Conservation (phyloP, 768 basidiomycete species). For the Sistotremastrum niveocremeum region DNA sequence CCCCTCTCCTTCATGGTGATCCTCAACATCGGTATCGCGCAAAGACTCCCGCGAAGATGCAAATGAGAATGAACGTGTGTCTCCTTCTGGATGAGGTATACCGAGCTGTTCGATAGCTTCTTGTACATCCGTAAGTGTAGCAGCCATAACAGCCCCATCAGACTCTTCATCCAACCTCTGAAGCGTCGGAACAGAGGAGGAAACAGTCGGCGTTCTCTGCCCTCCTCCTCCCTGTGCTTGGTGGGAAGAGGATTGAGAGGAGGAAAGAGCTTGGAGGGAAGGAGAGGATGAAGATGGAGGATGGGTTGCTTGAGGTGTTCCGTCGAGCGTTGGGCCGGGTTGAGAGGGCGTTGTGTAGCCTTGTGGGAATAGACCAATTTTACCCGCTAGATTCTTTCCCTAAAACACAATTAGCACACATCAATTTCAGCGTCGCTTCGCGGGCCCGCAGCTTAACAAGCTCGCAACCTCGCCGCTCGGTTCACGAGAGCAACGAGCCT, state of each 20-base stretch:
- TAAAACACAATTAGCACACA: conserved; percentile 17
- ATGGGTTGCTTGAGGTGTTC: too few relatives aligned
- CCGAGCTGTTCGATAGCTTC: conserved; percentile 82
- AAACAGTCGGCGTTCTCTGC: neutral
- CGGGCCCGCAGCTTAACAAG: too few relatives aligned
- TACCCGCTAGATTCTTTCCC: conserved; percentile 76
- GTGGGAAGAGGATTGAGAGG: conserved; percentile 8
- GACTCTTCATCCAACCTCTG: conserved; percentile 34
- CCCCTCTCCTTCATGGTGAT: neutral
- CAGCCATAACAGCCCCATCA: conserved; percentile 61
- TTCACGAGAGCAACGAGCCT: too few relatives aligned
- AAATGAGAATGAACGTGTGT: conserved; percentile 60
- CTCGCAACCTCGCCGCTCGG: too few relatives aligned
- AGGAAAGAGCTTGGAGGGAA: conserved; percentile 13
- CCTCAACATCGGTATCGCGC: too few relatives aligned
- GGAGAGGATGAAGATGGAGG: conserved; percentile 11
- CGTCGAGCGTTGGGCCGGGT: conserved; percentile 20
- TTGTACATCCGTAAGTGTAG: conserved; percentile 84
- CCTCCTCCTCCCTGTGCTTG: conserved; percentile 2
- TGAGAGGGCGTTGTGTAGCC: conserved; percentile 65
- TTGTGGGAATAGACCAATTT: conserved; percentile 82
- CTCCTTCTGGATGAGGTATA: too few relatives aligned
- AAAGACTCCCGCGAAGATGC: conserved; percentile 39
- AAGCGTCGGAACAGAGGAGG: conserved; percentile 12
- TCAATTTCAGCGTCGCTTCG: too few relatives aligned